phyloP scores from a whole-genome alignment of 768 basidiomycete species.

The Jaapia argillacea region DNA sequence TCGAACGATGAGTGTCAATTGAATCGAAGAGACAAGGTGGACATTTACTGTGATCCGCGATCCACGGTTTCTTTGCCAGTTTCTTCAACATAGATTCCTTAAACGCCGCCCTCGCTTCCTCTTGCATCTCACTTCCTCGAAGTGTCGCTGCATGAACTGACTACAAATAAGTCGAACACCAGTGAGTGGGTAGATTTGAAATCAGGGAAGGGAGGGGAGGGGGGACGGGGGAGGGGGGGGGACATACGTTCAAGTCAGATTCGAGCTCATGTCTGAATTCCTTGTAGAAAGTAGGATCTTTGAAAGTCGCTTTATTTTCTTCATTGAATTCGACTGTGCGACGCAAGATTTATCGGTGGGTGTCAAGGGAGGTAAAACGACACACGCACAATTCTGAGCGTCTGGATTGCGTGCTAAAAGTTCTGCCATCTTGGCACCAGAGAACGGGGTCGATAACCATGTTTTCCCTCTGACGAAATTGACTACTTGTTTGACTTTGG shows the following conservation, averaged over 20 bases:
- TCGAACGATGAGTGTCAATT: too few relatives aligned
- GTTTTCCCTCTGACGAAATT: constrained; percentile 54
- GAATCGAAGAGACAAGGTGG: background rate
- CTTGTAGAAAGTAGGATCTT: constrained; percentile 36
- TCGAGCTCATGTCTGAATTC: constrained; percentile 40
- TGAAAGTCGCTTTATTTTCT: constrained; percentile 38
- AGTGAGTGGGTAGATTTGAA: too few relatives aligned
- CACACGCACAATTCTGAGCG: constrained; percentile 32
- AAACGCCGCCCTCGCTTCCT: constrained; percentile 25
- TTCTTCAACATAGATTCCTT: constrained; percentile 36
- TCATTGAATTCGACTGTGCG: constrained; percentile 36
- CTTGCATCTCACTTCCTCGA: constrained; percentile 27
- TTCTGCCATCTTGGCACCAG: constrained; percentile 26
- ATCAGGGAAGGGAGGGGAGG: too few relatives aligned
- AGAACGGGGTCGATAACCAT: constrained; percentile 41
- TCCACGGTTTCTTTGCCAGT: constrained; percentile 48
- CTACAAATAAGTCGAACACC: too few relatives aligned
- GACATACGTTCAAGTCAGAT: constrained; percentile 35
- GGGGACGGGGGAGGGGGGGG: constrained; percentile 4
- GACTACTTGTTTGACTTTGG: constrained; percentile 34
- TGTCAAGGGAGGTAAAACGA: background rate
- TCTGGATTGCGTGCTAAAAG: constrained; percentile 25
- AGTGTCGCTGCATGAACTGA: constrained; percentile 32
- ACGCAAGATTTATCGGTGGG: constrained; percentile 11
- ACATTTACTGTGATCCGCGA: constrained; percentile 41